phyloP scores from a whole-genome alignment of 768 basidiomycete genomes.

The Collybia mongolica region DNA sequence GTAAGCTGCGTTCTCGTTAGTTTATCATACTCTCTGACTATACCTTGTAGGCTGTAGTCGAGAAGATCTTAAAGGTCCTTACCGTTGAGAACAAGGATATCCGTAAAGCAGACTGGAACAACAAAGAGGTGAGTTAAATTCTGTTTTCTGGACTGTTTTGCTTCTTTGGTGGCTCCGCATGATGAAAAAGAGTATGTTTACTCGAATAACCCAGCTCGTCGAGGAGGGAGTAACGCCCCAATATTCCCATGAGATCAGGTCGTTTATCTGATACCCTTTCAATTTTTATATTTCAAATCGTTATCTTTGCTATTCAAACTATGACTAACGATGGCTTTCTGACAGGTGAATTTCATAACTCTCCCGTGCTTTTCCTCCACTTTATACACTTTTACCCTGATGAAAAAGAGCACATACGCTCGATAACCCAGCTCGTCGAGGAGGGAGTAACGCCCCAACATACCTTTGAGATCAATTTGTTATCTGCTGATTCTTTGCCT shows the following conservation, averaged over 20 bases:
- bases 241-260: slow-evolving; percentile 61
- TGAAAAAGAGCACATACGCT: slow-evolving; percentile 81
- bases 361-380: not conserved
- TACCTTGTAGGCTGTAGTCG: slow-evolving; percentile 66
- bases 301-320: not conserved
- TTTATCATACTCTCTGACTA: not conserved
- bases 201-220: slow-evolving; percentile 95
- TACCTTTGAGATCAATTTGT: slow-evolving; percentile 60
- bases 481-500: slow-evolving; percentile 34
- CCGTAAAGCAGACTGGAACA: slow-evolving; percentile 90
- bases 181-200: slow-evolving; percentile 78
- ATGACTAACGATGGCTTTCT: slow-evolving; percentile 2
- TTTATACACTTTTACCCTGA: slow-evolving; percentile 21
- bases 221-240: slow-evolving; percentile 93
- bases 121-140: slow-evolving; percentile 81
- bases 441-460: slow-evolving; percentile 87
- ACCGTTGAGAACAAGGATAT: slow-evolving; percentile 85
- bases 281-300: not conserved
- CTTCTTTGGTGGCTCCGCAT: slow-evolving; percentile 8
- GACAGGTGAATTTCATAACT: not conserved
- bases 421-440: slow-evolving; percentile 97
- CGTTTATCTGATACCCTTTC: slow-evolving; percentile 35
- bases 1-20: slow-evolving; percentile 40
- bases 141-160: not conserved
- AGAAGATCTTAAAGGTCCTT: slow-evolving; percentile 80